Evolutionary conservation across 106 monocot species (phyloP), one percentile per base, ranked within the genome.

Genomic region (Amphibolis antarctica): DNA sequence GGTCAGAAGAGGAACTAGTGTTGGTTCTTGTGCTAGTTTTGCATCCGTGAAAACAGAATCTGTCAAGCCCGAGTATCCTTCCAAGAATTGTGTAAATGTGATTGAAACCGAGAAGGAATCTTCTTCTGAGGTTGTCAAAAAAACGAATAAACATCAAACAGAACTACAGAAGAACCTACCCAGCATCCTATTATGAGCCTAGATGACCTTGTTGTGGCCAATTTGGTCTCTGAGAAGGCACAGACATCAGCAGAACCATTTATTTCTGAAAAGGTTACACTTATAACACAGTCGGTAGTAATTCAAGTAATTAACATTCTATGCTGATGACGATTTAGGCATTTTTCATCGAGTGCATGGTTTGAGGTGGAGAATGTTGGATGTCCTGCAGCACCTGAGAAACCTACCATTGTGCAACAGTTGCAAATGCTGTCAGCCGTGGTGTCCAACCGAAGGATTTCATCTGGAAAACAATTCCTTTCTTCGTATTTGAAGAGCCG

Each of bases 321-420:
- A 74, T 52, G 63, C 31, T 50, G 82, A 82, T 52, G 83, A 85
- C 14, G 80, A 78, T 49, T 46, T 76, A 24, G 75, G 72, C 24
- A 98, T 98, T n/a, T n/a, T 69, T 87, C 90, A 56, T 82, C 96
- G 69, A 74, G 70, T 78, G 96, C 90, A 26, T 98, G 96, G 96
- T 84, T 84, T 59, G 90, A 98, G 76, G 69, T 57, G 52, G 86
- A 86, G n/a, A 59, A 64, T 23, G 64, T 78, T 25, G 82, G 66
- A 53, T 30, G 69, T 66, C 50, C 70, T 66, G 59, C 64, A 31
- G 68, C 60, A 57, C 65, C 48, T 64, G 80, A 82, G 46, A 78
- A 43, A 28, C n/a, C 67, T 60, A 10, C 66, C 55, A 61, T 12
- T 29, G n/a, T 28, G 12, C 59, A n/a, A 63, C 14, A 10, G 75